Base-by-base conservation (phyloP, 139 green algal genomes). In the Coccomyxa sp. region DNA sequence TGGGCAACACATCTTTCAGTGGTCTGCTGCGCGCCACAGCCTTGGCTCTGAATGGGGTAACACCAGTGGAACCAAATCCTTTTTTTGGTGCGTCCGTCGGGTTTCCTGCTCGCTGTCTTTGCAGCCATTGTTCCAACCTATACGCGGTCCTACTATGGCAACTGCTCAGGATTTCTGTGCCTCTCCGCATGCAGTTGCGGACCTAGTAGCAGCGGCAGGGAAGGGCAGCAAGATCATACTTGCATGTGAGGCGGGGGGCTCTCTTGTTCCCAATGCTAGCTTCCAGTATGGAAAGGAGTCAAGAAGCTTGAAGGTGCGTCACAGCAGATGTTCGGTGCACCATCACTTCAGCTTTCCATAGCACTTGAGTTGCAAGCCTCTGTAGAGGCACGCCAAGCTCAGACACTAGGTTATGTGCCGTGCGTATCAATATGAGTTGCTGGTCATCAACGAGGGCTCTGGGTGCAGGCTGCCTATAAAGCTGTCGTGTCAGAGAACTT, bases 201-300 rank as follows among this genome's bases (percentile, higher is more conserved):
- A 51, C 38, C 38, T 51, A 51, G 7, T 51, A 81, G 38, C 67
- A 89, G 17, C 31, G 86, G 28, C 58, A 38, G 82, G 82, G 13
- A 87, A 85, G 30, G 87, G 82, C 79, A 91, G 92, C 67, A 82
- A 78, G 21, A 85, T 86, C 21, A 92, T 94, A 75, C 71, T 94
- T 11, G 86, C 84, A 23, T 94, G 91, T 77, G 90, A 93, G 67
- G 88, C 88, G 13, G 91, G 91, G 17, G 91, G 91, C 76, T 92
- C 82, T 31, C 81, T 89, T 45, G 57, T 68, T 38, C 82, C 91
- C 3, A 85, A 88, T 4, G 67, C 89, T 38, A 88, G 82, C 75
- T 94, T 93, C 79, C 80, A 86, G 58, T 82, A 67, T 68, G 91
- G 91, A 60, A 92, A 92, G 71, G 79, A 66, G 14, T 88, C 81